Base-by-base conservation (phyloP, 441 rosid species). In the Bocquillonia castaneifolia region DNA sequence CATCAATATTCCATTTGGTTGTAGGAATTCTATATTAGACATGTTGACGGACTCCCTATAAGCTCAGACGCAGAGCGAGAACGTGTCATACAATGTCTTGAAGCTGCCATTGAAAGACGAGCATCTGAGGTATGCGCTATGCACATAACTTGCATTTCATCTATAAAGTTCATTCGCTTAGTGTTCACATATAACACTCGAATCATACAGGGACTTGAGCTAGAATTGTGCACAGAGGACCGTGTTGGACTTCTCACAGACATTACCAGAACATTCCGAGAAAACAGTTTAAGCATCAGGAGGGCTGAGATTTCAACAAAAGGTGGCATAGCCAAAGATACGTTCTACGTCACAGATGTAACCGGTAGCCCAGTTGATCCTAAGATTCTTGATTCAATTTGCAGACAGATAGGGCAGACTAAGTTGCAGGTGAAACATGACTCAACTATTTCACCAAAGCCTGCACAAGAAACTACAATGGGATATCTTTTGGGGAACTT, bases 1-100 rank as follows among this genome's bases (percentile, higher is more conserved):
- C 66, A 44, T 56, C 62, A 23, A 63, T 63, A n/a, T 40, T 78
- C 42, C 72, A 59, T 53, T 68, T 66, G 48, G 66, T 57, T 78
- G 81, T 73, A 92, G 98, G 98, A 92, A 74, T 90, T 90, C 82
- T 92, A 88, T 74, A 86, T 92, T 60, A 86, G 98, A 51, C 98
- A 92, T 64, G 88, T 88, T 0, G 96, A 92, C 80, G 98, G 98
- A 40, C 84, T 83, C 62, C 96, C 95, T 39, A 75, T 92, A 68
- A 84, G 89, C 77, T 92, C 93, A 2, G 95, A 90, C 67, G 96
- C 95, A 10, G 98, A 92, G 79, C 83, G 91, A 79, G 93, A 87
- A 45, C 96, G 98, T 44, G 86, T 92, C 6, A 75, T 78, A 45
- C 91, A 88, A 73, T 92, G 98, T 83, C 92, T 92, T 55, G 90